Conservation (phyloP, 78 protist species). For the Dictyostelium capitatum region DNA sequence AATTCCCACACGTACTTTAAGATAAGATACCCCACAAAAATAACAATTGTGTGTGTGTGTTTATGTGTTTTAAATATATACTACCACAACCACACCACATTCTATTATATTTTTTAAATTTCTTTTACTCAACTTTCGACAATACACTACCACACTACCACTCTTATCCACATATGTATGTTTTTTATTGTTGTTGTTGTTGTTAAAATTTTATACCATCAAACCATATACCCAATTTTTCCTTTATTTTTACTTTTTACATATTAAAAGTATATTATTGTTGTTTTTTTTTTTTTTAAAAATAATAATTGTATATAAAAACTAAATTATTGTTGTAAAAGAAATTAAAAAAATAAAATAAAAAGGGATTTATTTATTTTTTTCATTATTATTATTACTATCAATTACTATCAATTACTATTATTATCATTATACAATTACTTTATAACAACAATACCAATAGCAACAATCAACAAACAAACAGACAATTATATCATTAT, state of each 20-base stretch:
- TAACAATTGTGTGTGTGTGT: too few species aligned
- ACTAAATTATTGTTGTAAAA: slow-evolving; percentile 22
- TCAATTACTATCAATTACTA: neutral
- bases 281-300: neutral
- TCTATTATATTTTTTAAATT: neutral
- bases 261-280: neutral
- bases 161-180: neutral
- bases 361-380: neutral
- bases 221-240: slow-evolving; percentile 7
- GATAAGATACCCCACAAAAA: neutral
- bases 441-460: neutral
- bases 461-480: neutral
- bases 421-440: neutral
- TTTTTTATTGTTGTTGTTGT: neutral
- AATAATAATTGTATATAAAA: slow-evolving; percentile 12
- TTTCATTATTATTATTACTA: neutral
- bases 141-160: neutral
- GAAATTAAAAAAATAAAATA: neutral
- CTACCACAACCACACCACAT: neutral
- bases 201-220: neutral
- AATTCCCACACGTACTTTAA: neutral
- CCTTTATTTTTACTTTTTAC: neutral
- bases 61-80: too few species aligned
- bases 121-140: slow-evolving; percentile 1
- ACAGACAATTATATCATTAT: too few species aligned